phyloP scores from a whole-genome alignment of 148 eudicot genomes.

The Amaranthus cruentus region DNA sequence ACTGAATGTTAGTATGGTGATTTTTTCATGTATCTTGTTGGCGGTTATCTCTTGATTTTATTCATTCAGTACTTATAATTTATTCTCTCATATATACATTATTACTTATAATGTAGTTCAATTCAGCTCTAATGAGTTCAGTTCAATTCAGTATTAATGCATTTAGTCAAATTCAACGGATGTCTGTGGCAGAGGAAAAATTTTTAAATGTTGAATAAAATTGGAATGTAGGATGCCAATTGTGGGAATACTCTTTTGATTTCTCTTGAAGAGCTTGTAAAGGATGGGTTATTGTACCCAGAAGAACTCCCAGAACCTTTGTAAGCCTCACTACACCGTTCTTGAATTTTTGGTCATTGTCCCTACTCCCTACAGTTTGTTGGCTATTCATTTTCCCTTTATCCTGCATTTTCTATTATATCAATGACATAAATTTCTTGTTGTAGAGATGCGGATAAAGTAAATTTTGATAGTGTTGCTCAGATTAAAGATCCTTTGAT shows the following conservation, averaged over 20 bases:
- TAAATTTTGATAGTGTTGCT: constrained; percentile 57
- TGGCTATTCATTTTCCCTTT: not conserved
- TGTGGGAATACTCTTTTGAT: constrained; percentile 96
- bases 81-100: too few relatives aligned
- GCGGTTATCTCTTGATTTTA: too few relatives aligned
- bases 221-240: constrained; percentile 75
- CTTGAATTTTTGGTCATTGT: not conserved
- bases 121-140: too few relatives aligned
- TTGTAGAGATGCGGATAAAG: constrained; percentile 61
- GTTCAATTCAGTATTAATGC: too few relatives aligned
- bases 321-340: constrained; percentile 35
- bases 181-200: too few relatives aligned
- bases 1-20: too few relatives aligned
- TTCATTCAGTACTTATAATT: too few relatives aligned
- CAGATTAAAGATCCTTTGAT: constrained; percentile 82
- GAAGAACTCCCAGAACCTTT: constrained; percentile 83
- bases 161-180: too few relatives aligned
- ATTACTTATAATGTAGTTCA: too few relatives aligned
- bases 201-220: not conserved
- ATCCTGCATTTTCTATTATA: not conserved
- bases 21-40: too few relatives aligned
- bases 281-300: constrained; percentile 75
- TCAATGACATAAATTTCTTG: constrained; percentile 1
- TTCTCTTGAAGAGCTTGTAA: constrained; percentile 91
- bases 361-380: not conserved